Evolutionary conservation across 2,329 filamentous ascomycete species (phyloP).

Genomic region (Alternaria metachromatica): DNA sequence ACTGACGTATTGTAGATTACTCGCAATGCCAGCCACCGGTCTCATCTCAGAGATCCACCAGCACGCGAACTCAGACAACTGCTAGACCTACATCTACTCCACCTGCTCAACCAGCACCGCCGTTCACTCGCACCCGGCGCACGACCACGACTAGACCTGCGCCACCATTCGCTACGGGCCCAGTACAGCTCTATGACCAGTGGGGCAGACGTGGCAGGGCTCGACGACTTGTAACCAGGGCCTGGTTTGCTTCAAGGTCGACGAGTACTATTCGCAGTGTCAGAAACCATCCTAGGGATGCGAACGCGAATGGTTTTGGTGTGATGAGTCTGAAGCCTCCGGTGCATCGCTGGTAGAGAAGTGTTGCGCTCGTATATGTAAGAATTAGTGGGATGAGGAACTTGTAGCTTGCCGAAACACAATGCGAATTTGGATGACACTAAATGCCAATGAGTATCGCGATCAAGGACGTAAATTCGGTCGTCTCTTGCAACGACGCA

Average conservation of each 20-base stretch:
- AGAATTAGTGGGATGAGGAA: background rate
- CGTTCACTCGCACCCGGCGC: background rate
- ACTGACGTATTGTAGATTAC: conserved; percentile 1
- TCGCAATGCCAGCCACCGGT: conserved; percentile 16
- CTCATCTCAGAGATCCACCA: background rate
- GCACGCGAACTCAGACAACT: conserved; percentile 2
- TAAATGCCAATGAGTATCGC: too few relatives aligned
- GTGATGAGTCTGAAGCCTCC: too few relatives aligned
- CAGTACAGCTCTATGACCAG: conserved; percentile 19
- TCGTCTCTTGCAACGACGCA: too few relatives aligned
- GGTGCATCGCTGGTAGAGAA: background rate
- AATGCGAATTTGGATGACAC: background rate
- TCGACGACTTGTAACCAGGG: conserved; percentile 11
- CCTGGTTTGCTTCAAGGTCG: conserved; percentile 14
- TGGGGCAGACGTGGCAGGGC: conserved; percentile 19
- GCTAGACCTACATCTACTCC: background rate
- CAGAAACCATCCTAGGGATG: conserved; percentile 5
- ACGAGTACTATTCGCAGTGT: conserved; percentile 26
- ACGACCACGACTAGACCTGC: background rate
- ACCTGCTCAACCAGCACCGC: background rate
- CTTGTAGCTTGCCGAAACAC: background rate
- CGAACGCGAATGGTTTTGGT: too few relatives aligned
- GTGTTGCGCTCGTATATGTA: background rate
- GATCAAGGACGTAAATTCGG: too few relatives aligned
- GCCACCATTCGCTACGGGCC: conserved; percentile 5